Evolutionary conservation across 1,284 basidiomycete genomes (phyloP), one percentile per base, ranked within the genome.

Genomic region (Athelia sp.): DNA sequence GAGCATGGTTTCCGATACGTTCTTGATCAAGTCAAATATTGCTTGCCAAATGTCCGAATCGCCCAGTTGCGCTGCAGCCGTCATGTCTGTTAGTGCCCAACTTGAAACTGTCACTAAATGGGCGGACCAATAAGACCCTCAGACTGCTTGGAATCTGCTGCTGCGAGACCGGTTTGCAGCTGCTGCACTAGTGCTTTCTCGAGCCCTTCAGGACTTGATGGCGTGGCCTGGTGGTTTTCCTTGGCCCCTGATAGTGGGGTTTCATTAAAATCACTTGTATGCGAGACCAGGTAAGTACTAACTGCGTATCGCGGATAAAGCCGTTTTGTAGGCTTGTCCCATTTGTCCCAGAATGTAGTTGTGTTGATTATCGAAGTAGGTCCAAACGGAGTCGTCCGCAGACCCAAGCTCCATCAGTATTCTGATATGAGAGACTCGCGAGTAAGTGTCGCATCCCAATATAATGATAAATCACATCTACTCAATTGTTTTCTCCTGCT

Each of bases 401-500:
- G 79, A 73, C 58, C 89, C 88, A 52, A 98, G 69, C 56, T 98
- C 94, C 50, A 92, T 73, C 42, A 97, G 68, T 49, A 94, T 86
- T 61, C 93, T 95, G 59, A n/a, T 6, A n/a, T 21, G n/a, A 8
- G 42, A 2, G 46, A 38, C 42, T 32, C 23, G 49, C 43, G 43
- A 54, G 52, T 26, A 26, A 24, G 35, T 46, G 17, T 46, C 40
- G 21, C 31, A 50, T 23, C 48, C 31, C 52, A 49, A 18, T 6
- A 50, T 29, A 9, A 35, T 34, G 32, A 18, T 11, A 42, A 48
- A 45, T 43, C 31, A 8, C 1, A 70, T 86, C 59, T 60, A 94
- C 93, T 99, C 95, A 45, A 99, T 90, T 1, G 92, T 98, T 73
- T 92, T 94, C 70, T 98, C 95, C 55, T 98, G 93, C 57, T 98